Base-by-base conservation (phyloP, 768 basidiomycete genomes). In the Gloeopeniophorella convolvens region DNA sequence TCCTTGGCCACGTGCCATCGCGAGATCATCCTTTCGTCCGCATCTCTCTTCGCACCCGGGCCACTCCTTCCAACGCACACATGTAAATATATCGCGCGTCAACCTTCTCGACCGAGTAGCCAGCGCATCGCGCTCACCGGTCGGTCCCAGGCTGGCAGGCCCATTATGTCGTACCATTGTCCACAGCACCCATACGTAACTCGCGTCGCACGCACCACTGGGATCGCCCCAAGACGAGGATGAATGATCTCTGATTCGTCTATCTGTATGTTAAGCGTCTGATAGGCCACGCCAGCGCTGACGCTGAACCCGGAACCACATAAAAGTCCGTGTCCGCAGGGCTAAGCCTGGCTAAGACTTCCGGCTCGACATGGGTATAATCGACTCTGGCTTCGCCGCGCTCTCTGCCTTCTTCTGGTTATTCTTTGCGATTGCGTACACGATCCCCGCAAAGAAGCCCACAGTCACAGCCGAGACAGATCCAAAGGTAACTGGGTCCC, bases 371-470 rank as follows among this genome's bases (percentile, higher is more conserved):
- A 88, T 64, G 16, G 89, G 89, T 56, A 90, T 75, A 52, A 87
- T 74, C 1, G 66, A 54, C 45, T 78, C 72, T 24, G 68, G 65
- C 58, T 74, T 75, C 21, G 67, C 68, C 54, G 77, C 75, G 59
- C 69, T 72, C 59, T 90, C 89, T 43, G 74, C 66, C 65, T 83
- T 89, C 61, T 86, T 87, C 70, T 94, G 92, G 63, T 90, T 89
- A 65, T 84, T 92, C 74, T 96, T 97, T 46, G 94, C 95, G 13
- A 95, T 74, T 11, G 94, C 90, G 65, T 97, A 98, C 51, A 96
- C 72, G 42, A 96, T 61, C 15, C 94, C 94, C 31, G 94, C 89
- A 62, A 94, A 77, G 69, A 97, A 97, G 3, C 96, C 96, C 37
- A 89, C 77, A 1, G 74, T 69, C 47, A 99, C 82, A 28, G 93